Base-by-base conservation (phyloP, 331 rosid genomes). In the Acacia concinna region DNA sequence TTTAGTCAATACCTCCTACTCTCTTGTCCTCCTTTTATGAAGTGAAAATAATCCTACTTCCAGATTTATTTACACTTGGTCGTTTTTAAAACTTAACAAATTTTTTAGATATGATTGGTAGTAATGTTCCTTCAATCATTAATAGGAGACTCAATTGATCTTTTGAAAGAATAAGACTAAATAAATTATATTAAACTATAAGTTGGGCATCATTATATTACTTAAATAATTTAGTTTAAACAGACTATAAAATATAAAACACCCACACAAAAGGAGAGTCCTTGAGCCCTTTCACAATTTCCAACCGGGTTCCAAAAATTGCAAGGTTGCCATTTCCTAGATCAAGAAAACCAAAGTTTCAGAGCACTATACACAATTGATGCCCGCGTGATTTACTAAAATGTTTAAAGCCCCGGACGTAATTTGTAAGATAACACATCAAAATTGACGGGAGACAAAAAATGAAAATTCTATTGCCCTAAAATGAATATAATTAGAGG, bases 401-500 rank as follows among this genome's bases (percentile, higher is more conserved):
- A 73, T 27, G 51, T 72, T 56, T 46, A 34, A 72, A 30, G 78
- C 54, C 44, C 47, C 11, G 65, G 74, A 44, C 52, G 35, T 60
- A 78, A 18, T 38, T 67, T 8, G 43, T 21, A 40, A 52, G 47
- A 49, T 69, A 52, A 68, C 73, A 56, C 63, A 10, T 21, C 87
- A 83, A 83, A 86, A 86, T 75, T 81, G 41, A 76, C 49, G 54
- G 65, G 14, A 59, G 54, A 4, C 11, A 23, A 49, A 64, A 81
- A 57, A 38, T 40, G 31, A 13, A 79, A 76, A 27, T 70, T 52
- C 77, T 73, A 27, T 43, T 15, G 81, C 81, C 75, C 87, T 74
- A 83, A 74, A 83, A 80, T 80, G 85, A 81, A 80, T 83, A 78
- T 73, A 71, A 78, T 78, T 79, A 84, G 14, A 56, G 37, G 80